phyloP scores from a whole-genome alignment of 2,329 filamentous ascomycete species.

The Arachnomyces sp. region DNA sequence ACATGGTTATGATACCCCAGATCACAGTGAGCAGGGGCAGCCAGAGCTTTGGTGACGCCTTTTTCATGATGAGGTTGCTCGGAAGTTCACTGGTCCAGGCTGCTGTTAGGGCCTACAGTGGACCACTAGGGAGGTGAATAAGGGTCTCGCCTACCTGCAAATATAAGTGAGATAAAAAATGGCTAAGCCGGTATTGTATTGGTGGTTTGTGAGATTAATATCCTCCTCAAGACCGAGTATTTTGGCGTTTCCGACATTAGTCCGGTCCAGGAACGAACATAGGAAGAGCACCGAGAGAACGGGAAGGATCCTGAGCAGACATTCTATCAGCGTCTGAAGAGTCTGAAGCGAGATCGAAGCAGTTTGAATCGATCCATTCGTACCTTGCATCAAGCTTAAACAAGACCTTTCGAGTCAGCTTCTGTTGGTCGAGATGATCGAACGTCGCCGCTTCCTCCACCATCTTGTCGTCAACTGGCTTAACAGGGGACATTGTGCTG shows the following conservation, averaged over 20 bases:
- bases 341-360: not conserved
- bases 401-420: conserved; percentile 39
- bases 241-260: conserved; percentile 66
- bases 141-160: no score
- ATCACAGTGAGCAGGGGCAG: conserved; percentile 48
- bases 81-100: conserved; percentile 57
- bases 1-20: conserved; percentile 52
- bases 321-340: not conserved
- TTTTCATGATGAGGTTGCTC: conserved; percentile 57
- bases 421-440: conserved; percentile 3
- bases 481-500: no score
- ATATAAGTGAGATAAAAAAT: conserved; percentile 50
- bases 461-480: no score
- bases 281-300: conserved; percentile 58
- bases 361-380: conserved; percentile 1
- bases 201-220: conserved; percentile 50
- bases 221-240: conserved; percentile 56
- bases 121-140: conserved; percentile 1
- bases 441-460: no score
- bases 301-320: conserved; percentile 50
- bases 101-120: not conserved
- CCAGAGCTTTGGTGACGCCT: conserved; percentile 54
- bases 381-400: conserved; percentile 50
- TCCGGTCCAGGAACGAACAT: conserved; percentile 59
- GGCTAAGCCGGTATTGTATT: conserved; percentile 58